phyloP scores from a whole-genome alignment of 2,329 filamentous ascomycete species.

The Grosmannia huntii region DNA sequence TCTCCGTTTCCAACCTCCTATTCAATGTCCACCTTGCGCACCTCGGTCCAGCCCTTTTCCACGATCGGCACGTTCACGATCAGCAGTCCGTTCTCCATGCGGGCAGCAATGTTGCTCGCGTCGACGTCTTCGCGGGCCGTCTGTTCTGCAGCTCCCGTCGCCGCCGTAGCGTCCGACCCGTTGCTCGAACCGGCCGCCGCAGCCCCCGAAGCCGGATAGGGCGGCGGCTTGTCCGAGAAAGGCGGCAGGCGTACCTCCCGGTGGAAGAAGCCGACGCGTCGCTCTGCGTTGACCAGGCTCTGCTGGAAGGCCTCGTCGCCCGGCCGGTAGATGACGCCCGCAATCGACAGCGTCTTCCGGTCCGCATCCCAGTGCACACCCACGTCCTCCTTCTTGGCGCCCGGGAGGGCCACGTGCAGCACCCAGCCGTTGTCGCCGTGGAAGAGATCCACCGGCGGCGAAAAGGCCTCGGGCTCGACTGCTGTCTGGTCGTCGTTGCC shows the following conservation, averaged over 20 bases:
- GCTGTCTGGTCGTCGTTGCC: neutral
- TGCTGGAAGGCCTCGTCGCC: slow-evolving; percentile 57
- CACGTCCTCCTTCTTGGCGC: slow-evolving; percentile 59
- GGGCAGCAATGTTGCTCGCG: slow-evolving; percentile 54
- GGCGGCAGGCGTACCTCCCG: slow-evolving; percentile 51
- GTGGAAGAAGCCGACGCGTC: slow-evolving; percentile 63
- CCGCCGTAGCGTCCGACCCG: slow-evolving; percentile 16
- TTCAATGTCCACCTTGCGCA: slow-evolving; percentile 43
- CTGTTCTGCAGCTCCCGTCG: slow-evolving; percentile 27
- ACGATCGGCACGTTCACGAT: slow-evolving; percentile 65
- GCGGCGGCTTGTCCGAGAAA: neutral
- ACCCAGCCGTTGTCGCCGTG: slow-evolving; percentile 40
- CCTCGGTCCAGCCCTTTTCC: slow-evolving; percentile 52
- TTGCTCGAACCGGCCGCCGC: neutral
- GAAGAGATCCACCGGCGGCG: slow-evolving; percentile 64
- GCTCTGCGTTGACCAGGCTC: slow-evolving; percentile 50
- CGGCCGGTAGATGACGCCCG: slow-evolving; percentile 61
- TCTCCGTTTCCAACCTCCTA: neutral
- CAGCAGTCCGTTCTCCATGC: slow-evolving; percentile 66
- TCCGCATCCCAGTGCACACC: slow-evolving; percentile 65
- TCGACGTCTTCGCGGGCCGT: slow-evolving; percentile 50
- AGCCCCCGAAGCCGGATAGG: neutral
- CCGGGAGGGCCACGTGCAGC: slow-evolving; percentile 60
- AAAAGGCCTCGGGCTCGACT: slow-evolving; percentile 31
- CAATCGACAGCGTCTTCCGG: slow-evolving; percentile 49